Base-by-base conservation (phyloP, 1,284 basidiomycete species). In the Rhodotorula sp. region DNA sequence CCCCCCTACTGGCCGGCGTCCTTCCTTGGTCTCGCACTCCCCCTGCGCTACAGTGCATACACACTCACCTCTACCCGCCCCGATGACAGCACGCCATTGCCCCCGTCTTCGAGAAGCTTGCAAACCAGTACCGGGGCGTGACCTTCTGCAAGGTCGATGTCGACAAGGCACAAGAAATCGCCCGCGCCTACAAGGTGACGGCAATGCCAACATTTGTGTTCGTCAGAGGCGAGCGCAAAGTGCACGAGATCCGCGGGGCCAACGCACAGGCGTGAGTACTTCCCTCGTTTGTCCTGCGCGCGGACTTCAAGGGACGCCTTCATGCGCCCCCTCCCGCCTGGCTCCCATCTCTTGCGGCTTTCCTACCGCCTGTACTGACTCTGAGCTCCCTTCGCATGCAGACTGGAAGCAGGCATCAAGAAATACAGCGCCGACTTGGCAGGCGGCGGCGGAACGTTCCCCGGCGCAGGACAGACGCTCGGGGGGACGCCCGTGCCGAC, bases 151-250 rank as follows among this genome's bases (percentile, higher is more conserved):
- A 76, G 50, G 74, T 74, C 22, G 69, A 71, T 56, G 72, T 66
- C 60, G 70, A 71, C 60, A 53, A 63, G 46, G 64, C 67, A 2
- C 64, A 68, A 25, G 66, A 71, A 36, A 53, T 71, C 29, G 57
- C 63, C 1, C n/a, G 60, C 22, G 67, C 63, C 15, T 69, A 66
- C 29, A 22, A 25, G 3, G 61, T 67, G 29, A 22, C 64, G 15
- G 75, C 75, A 27, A 75, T 75, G 76, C 76, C 74, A 19, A 77
- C 76, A 0, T 77, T 76, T 36, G 57, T 69, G 34, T 72, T 72
- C n/a, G 53, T 75, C 53, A 57, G 27, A 17, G 60, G 66, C 46
- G 70, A 68, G 44, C 50, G 63, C 9, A 74, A 74, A 41, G 61
- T 74, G 15, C 70, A 71, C 44, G 63, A 74, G 58, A 56, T 74